phyloP scores from a whole-genome alignment of 306 rosid genomes.

The Sindora glabra region DNA sequence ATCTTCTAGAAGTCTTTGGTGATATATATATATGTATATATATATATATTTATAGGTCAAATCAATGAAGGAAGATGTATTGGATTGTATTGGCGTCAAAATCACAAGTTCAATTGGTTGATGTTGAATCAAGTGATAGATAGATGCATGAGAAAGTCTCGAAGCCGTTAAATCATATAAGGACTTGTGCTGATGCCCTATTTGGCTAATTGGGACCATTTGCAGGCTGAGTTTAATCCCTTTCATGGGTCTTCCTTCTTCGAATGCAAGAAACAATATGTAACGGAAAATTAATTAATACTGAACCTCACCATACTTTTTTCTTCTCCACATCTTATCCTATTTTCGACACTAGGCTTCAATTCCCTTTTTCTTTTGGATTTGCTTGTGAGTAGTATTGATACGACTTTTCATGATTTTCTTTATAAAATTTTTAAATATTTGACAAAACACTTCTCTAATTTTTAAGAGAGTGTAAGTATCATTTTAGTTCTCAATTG shows the following conservation, averaged over 20 bases:
- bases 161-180: slow-evolving; percentile 13
- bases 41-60: no score
- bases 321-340: not conserved
- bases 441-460: no score
- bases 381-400: no score
- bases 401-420: no score
- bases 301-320: slow-evolving; percentile 6
- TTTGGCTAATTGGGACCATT: slow-evolving; percentile 35
- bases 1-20: no score
- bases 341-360: not conserved
- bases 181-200: slow-evolving; percentile 17
- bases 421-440: no score
- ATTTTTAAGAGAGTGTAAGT: no score
- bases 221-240: slow-evolving; percentile 31
- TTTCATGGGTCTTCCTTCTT: slow-evolving; percentile 25
- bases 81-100: slow-evolving; percentile 1
- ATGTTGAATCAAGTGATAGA: slow-evolving; percentile 19
- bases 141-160: not conserved
- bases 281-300: slow-evolving; percentile 4
- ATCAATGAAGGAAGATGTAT: not conserved
- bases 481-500: no score
- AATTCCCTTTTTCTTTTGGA: no score
- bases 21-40: no score
- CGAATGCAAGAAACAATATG: not conserved
- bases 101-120: slow-evolving; percentile 15